Evolutionary conservation across 768 basidiomycete genomes (phyloP).

Genomic region (Zangia roseola): DNA sequence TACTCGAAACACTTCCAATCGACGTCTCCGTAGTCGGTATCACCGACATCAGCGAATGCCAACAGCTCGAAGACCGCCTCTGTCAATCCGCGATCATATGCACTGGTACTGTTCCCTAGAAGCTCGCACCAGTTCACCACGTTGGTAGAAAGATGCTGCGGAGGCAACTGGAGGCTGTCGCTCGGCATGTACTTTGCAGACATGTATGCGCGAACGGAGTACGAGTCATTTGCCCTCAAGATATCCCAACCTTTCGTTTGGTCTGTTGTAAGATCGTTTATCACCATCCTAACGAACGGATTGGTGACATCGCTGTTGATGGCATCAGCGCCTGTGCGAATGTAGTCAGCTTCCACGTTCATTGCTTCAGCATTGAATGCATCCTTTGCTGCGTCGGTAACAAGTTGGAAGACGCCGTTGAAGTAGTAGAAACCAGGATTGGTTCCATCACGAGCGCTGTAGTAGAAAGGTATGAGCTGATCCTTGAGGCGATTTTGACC

Average conservation of each 20-base stretch:
- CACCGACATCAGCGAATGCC: conserved; percentile 17
- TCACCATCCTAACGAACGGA: conserved; percentile 22
- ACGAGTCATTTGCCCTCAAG: conserved; percentile 27
- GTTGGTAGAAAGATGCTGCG: conserved; percentile 13
- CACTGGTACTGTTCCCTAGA: conserved; percentile 30
- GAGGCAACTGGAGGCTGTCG: conserved; percentile 15
- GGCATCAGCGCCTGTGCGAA: conserved; percentile 16
- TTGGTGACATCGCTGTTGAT: conserved; percentile 16
- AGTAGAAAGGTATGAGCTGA: conserved; percentile 25
- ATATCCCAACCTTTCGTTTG: conserved; percentile 24
- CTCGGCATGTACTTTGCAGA: conserved; percentile 25
- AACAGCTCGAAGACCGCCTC: conserved; percentile 35
- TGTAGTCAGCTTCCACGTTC: conserved; percentile 8
- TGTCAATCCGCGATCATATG: conserved; percentile 35
- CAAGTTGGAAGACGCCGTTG: background rate
- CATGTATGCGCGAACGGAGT: conserved; percentile 31
- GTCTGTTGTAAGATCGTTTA: conserved; percentile 15
- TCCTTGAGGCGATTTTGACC: conserved; percentile 12
- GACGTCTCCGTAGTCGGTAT: conserved; percentile 9
- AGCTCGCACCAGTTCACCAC: conserved; percentile 34
- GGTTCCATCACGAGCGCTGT: conserved; percentile 10
- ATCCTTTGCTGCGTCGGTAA: background rate
- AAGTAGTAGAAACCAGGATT: conserved; percentile 5
- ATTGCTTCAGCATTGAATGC: conserved; percentile 6
- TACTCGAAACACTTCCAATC: conserved; percentile 33